Base-by-base conservation (phyloP, 352 stramenopile genomes). In the Peronospora belbahrii region DNA sequence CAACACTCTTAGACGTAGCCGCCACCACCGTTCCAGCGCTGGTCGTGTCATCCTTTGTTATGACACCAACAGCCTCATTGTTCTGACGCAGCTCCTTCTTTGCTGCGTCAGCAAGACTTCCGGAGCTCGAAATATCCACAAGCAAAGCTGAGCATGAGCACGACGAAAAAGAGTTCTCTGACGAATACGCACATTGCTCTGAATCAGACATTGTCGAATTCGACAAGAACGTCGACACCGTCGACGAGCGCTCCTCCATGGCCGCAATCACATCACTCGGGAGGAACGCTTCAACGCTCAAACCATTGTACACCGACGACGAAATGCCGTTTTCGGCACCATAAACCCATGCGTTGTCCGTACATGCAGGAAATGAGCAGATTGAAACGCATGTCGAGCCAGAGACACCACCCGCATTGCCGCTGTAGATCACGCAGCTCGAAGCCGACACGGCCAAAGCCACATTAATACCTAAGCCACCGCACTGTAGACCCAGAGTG, bases 381-480 rank as follows among this genome's bases (percentile, higher is more conserved):
- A 85, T 87, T 6, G 80, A 89, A 20, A 92, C 67, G 13, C 80
- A 92, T 13, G 77, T 70, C 23, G 67, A 74, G 38, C 73, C 74
- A 1, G 56, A 49, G 17, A 78, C 62, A 4, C 45, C 36, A 13
- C 72, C 68, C 4, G 83, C 60, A 2, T 52, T 51, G n/a, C 77
- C 77, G 30, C 75, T 86, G 70, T 92, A 92, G 48, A 92, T 86
- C 31, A 78, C 70, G 19, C 80, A 92, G 42, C 59, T 73, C 3
- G 63, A 70, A 0, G 70, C 65, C 1, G 61, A 57, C 6, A 83
- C 70, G 2, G 76, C 81, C 15, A 59, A 59, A 9, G 58, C 52
- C 6, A 87, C 70, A 33, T 89, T 55, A 33, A 92, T 52, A 14
- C 55, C 55, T 0, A 46, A 33, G 6, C 61, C 59, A 15, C 63